A percentile compares a stretch with the other conserved stretches of the same genome.
Evolutionary conservation across 306 rosid species (phyloP).

Genomic region (Astragalus glycyphyllos): DNA sequence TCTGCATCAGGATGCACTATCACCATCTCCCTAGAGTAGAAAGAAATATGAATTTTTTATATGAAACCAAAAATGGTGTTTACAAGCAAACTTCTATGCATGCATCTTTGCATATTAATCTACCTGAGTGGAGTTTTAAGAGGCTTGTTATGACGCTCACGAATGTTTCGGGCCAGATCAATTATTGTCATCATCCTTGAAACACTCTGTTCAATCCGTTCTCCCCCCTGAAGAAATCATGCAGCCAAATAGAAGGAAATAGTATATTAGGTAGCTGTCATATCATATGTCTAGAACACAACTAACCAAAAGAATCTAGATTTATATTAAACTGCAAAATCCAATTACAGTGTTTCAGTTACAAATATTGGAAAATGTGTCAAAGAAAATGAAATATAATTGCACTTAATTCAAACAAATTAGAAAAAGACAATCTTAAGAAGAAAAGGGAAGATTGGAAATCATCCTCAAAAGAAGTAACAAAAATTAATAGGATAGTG

Average conservation of each 20-base stretch:
- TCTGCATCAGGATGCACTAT: slow-evolving; percentile 91
- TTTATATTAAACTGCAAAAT: slow-evolving; percentile 17
- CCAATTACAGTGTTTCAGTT: slow-evolving; percentile 10
- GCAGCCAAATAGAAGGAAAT: slow-evolving; percentile 27
- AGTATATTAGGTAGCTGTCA: slow-evolving; percentile 31
- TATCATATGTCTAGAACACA: slow-evolving; percentile 17
- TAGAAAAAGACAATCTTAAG: background rate
- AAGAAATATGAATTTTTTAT: slow-evolving; percentile 15
- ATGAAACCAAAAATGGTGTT: slow-evolving; percentile 16
- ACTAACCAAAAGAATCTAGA: slow-evolving; percentile 19
- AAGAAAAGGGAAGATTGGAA: slow-evolving; percentile 16
- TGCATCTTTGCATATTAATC: slow-evolving; percentile 25
- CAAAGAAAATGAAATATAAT: slow-evolving; percentile 22
- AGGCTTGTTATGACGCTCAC: slow-evolving; percentile 95
- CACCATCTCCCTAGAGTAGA: slow-evolving; percentile 79
- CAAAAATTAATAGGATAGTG: background rate
- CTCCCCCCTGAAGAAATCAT: slow-evolving; percentile 66
- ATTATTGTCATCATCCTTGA: slow-evolving; percentile 90
- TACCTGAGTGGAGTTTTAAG: slow-evolving; percentile 95
- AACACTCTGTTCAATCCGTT: slow-evolving; percentile 89
- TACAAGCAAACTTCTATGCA: background rate
- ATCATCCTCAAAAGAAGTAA: background rate
- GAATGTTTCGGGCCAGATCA: slow-evolving; percentile 95
- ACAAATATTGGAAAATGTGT: slow-evolving; percentile 14
- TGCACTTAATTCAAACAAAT: background rate